Percentiles rank a stretch among this genome's conserved stretches.
Conservation (phyloP, 768 basidiomycete genomes). For the Calocybe gangraenosa region DNA sequence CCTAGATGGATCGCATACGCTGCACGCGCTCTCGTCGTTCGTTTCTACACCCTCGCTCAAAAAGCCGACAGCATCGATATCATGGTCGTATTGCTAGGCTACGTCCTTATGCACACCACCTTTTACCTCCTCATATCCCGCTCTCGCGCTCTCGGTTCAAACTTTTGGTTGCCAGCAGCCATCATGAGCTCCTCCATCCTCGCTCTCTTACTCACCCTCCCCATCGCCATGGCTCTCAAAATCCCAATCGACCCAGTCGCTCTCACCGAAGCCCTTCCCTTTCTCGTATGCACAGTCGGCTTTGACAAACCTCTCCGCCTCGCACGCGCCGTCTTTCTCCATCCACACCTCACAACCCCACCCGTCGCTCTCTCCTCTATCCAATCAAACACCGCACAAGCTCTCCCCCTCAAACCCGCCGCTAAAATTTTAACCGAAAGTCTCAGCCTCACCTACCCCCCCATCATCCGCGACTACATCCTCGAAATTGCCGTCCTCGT, state of each 20-base stretch:
- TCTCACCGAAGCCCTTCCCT: slow-evolving; percentile 92
- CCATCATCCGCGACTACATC: slow-evolving; percentile 89
- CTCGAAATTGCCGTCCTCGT: slow-evolving; percentile 88
- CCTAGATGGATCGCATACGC: slow-evolving; percentile 92
- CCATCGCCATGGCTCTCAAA: slow-evolving; percentile 64
- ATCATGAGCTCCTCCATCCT: slow-evolving; percentile 79
- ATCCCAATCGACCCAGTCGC: slow-evolving; percentile 92
- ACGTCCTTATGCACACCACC: slow-evolving; percentile 92
- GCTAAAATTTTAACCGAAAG: slow-evolving; percentile 84
- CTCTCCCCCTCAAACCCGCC: slow-evolving; percentile 57
- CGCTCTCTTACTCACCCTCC: slow-evolving; percentile 80
- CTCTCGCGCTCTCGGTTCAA: slow-evolving; percentile 78
- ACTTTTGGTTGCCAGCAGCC: slow-evolving; percentile 55
- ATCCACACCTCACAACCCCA: slow-evolving; percentile 58
- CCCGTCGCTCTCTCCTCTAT: slow-evolving; percentile 22
- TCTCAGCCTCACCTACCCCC: slow-evolving; percentile 70
- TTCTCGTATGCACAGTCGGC: slow-evolving; percentile 95
- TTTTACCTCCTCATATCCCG: slow-evolving; percentile 90
- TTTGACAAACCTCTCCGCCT: slow-evolving; percentile 97
- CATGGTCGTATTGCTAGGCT: slow-evolving; percentile 88
- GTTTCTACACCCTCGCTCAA: slow-evolving; percentile 30
- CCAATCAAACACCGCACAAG: slow-evolving; percentile 30
- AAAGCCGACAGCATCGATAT: slow-evolving; percentile 97
- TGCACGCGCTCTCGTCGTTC: slow-evolving; percentile 30
- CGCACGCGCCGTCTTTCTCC: slow-evolving; percentile 83